Evolutionary conservation across 805 yeast species (phyloP), one percentile per base, ranked within the genome.

Genomic region (Ogataea saltuana): DNA sequence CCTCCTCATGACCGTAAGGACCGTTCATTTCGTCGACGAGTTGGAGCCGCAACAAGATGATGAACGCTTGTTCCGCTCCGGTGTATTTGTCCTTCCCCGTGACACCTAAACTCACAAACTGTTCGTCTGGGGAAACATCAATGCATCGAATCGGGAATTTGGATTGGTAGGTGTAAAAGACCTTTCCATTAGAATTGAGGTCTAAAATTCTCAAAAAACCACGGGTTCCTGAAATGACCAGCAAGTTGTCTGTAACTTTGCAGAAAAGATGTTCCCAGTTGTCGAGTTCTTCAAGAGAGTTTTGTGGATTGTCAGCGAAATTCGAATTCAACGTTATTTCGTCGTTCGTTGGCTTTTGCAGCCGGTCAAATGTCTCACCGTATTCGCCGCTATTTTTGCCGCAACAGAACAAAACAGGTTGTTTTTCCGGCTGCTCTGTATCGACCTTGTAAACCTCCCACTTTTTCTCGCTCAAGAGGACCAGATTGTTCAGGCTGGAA

Each of bases 61-160:
- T 75, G 53, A 88, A 75, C 3, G 95, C 89, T 57, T 85, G 91
- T 56, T 84, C 90, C 21, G 80, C 73, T 3, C 82, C 81, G 1
- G 82, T 75, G 16, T 75, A 65, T 45, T 84, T 72, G 58, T 87
- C 95, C 44, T 81, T 77, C 0, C 95, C 93, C 0, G 91, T 85
- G 22, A 90, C 81, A 1, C 95, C 93, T 50, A 88, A 78, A 4
- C 93, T 93, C 10, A 89, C 69, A 19, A 82, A 67, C 15, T 74
- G 67, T 19, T 85, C 88, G 50, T 75, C 70, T 0, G 80, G 76
- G 8, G 91, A 76, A 1, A 89, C 70, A 26, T 88, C 84, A 35
- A 88, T 71, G 56, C 96, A 88, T 39, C 95, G 64, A 27, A 90
- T 83, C 1, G 91, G 90, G 58, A 86, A 85, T 42, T 75, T 76